Percentiles rank a stretch among this genome's conserved stretches.
These are phyloP conservation scores for Carnegiea gigantea DNA, from an alignment of 179 eudicot genomes.

Conservation along the genomic window DNA sequence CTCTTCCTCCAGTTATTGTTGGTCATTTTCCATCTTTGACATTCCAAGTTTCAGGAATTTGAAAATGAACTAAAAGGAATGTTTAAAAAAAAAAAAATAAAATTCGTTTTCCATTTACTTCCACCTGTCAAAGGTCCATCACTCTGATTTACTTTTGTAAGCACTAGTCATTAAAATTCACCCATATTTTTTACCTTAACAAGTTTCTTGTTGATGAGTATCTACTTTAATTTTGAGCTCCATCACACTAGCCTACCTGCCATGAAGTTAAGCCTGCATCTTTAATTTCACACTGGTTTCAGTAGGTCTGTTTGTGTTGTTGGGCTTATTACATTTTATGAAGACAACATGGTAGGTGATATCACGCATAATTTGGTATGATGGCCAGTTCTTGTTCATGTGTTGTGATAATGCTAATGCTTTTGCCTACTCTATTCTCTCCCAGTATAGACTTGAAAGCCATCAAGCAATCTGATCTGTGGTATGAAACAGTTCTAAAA, in stretches of 20 bases:
- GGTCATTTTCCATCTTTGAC: constrained; percentile 15
- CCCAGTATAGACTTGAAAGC: constrained; percentile 91
- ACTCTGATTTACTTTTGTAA: not conserved
- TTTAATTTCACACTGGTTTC: not conserved
- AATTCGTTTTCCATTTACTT: not conserved
- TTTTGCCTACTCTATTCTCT: constrained; percentile 17
- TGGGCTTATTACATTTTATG: not conserved
- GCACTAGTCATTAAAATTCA: not conserved
- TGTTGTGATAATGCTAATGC: constrained; percentile 10
- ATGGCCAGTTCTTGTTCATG: not conserved
- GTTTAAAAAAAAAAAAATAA: not conserved
- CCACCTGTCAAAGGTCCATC: not conserved
- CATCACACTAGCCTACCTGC: not conserved
- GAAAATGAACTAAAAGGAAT: not conserved
- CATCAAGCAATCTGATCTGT: constrained; percentile 88
- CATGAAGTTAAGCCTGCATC: not conserved
- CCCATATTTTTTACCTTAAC: not conserved
- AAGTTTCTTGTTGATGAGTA: not conserved
- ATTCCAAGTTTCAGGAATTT: not conserved
- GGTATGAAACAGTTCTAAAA: constrained; percentile 90
- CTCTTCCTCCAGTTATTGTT: constrained; percentile 6
- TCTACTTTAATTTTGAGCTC: not conserved
- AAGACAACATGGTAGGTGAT: not conserved
- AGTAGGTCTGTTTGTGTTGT: not conserved
- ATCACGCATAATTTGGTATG: too few species aligned